Percentiles rank a stretch among this genome's conserved stretches.
phyloP scores from a whole-genome alignment of 78 protist species.

The Mastigamoeba balamuthi region DNA sequence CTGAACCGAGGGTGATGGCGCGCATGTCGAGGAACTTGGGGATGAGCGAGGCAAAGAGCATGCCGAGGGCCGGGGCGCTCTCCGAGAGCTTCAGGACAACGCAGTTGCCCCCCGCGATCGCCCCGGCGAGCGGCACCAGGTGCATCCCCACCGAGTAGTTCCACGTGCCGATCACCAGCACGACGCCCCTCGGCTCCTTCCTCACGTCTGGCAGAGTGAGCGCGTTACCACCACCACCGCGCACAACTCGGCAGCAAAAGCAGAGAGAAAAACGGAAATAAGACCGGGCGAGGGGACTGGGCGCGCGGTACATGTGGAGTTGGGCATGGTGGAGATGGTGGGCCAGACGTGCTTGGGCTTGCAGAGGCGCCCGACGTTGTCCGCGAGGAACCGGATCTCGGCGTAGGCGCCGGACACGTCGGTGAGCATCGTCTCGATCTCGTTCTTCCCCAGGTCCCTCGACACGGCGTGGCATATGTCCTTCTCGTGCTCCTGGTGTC shows the following conservation, averaged over 20 bases:
- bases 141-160: conserved; percentile 52
- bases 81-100: conserved; percentile 72
- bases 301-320: too few species aligned
- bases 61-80: conserved; percentile 4
- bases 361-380: conserved; percentile 12
- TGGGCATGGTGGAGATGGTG: conserved; percentile 1
- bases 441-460: conserved; percentile 32
- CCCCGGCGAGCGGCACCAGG: conserved; percentile 60
- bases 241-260: background rate
- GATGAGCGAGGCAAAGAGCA: conserved; percentile 17
- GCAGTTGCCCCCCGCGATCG: conserved; percentile 85
- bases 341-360: conserved; percentile 28
- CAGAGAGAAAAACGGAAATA: background rate
- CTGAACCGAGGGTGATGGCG: too few species aligned
- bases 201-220: conserved; percentile 20
- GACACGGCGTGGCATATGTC: conserved; percentile 21
- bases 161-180: conserved; percentile 85
- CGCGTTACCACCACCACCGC: conserved; percentile 1
- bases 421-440: conserved; percentile 23
- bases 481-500: conserved; percentile 31
- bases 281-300: too few species aligned
- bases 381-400: conserved; percentile 16
- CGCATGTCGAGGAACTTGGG: conserved; percentile 8
- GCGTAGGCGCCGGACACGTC: conserved; percentile 15
- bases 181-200: conserved; percentile 81